These are phyloP conservation scores for Uronychia binucleata DNA, from an alignment of 73 alveolate species.

Conservation along the genomic window DNA sequence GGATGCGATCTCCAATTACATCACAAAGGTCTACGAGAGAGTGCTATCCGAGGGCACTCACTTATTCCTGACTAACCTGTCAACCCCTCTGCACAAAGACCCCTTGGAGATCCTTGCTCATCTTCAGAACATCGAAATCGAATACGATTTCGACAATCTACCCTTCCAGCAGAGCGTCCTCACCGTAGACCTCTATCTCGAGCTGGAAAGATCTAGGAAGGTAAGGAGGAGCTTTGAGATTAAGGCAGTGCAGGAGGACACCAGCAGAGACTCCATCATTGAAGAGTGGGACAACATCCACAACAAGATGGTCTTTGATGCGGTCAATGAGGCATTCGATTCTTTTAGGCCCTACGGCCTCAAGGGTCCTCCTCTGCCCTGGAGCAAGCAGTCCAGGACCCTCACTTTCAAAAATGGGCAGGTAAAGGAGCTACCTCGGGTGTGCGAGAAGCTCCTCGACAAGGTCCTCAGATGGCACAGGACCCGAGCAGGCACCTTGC, in stretches of 20 bases:
- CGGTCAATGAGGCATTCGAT: constrained; percentile 85
- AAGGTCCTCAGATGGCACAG: constrained; percentile 42
- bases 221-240: neutral
- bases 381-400: constrained; percentile 64
- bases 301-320: constrained; percentile 85
- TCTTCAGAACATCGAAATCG: constrained; percentile 21
- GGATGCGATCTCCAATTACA: too few relatives aligned
- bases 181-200: constrained; percentile 59
- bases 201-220: constrained; percentile 34
- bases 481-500: constrained; percentile 55
- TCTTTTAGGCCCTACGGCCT: constrained; percentile 85
- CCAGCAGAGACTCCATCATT: constrained; percentile 7
- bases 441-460: constrained; percentile 2
- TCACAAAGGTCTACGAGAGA: too few relatives aligned
- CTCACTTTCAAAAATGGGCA: constrained; percentile 57
- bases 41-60: too few relatives aligned
- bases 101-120: constrained; percentile 59
- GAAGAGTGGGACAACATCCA: constrained; percentile 87
- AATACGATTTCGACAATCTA: constrained; percentile 19
- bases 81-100: constrained; percentile 57
- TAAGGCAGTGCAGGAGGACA: neutral
- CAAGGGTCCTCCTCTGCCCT: constrained; percentile 88
- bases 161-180: constrained; percentile 51
- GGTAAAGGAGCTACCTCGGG: constrained; percentile 10
- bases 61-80: constrained; percentile 46